These are phyloP conservation scores for Trichoderma sp. DNA, from an alignment of 2,329 filamentous ascomycete genomes.

Conservation along the genomic window DNA sequence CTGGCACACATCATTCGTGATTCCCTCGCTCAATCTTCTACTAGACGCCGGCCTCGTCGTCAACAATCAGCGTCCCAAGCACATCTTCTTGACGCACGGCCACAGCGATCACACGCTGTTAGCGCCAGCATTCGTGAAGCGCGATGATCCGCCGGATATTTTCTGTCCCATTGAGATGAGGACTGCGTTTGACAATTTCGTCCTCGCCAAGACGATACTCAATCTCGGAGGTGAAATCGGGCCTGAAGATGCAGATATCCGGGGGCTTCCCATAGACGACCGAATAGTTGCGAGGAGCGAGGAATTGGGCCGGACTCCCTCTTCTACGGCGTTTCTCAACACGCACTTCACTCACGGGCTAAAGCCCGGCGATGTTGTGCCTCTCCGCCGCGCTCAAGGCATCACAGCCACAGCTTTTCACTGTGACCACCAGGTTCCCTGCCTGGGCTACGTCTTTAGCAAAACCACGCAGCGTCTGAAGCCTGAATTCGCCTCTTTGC, in stretches of 20 bases:
- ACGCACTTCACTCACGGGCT: slow-evolving; percentile 43
- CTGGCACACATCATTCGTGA: slow-evolving; percentile 52
- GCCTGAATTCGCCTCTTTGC: slow-evolving; percentile 36
- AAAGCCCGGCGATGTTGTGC: slow-evolving; percentile 35
- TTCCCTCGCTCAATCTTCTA: slow-evolving; percentile 49
- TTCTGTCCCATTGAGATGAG: slow-evolving; percentile 44
- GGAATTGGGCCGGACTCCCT: slow-evolving; percentile 6
- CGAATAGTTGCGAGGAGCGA: slow-evolving; percentile 19
- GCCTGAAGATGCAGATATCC: slow-evolving; percentile 28
- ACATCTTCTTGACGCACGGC: slow-evolving; percentile 51
- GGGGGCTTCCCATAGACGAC: slow-evolving; percentile 19
- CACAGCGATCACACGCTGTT: slow-evolving; percentile 48
- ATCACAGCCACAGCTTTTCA: slow-evolving; percentile 43
- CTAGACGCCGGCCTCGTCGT: slow-evolving; percentile 49
- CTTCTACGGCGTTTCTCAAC: slow-evolving; percentile 29
- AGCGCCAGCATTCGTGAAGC: slow-evolving; percentile 43
- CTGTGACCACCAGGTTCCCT: slow-evolving; percentile 49
- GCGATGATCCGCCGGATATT: slow-evolving; percentile 46
- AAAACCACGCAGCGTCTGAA: slow-evolving; percentile 40
- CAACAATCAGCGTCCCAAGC: slow-evolving; percentile 46
- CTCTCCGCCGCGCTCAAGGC: slow-evolving; percentile 36
- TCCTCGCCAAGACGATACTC: slow-evolving; percentile 42
- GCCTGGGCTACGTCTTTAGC: slow-evolving; percentile 47
- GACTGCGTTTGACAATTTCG: slow-evolving; percentile 39
- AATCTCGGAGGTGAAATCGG: slow-evolving; percentile 40